phyloP scores from a whole-genome alignment of 768 basidiomycete species.

The Termitomyces sp. region DNA sequence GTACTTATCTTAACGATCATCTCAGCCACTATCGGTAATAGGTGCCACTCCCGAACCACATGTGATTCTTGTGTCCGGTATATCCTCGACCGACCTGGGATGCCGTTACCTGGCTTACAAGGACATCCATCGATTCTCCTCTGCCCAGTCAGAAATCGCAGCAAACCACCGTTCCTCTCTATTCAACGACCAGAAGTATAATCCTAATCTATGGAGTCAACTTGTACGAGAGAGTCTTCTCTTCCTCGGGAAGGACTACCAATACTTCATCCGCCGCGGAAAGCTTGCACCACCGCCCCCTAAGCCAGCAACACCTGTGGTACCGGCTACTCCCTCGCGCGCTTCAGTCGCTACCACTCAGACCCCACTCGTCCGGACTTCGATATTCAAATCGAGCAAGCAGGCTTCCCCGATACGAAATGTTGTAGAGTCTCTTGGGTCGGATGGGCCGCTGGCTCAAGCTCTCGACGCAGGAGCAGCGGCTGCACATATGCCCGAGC shows the following conservation, averaged over 20 bases:
- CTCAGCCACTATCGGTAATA: conserved; percentile 46
- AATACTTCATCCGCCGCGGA: conserved; percentile 59
- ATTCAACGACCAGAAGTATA: conserved; percentile 68
- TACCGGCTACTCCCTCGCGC: conserved; percentile 9
- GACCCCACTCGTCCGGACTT: conserved; percentile 35
- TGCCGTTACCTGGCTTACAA: conserved; percentile 66
- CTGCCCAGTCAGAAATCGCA: conserved; percentile 36
- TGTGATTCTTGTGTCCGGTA: conserved; percentile 59
- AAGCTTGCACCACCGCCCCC: conserved; percentile 26
- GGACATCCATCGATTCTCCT: conserved; percentile 53
- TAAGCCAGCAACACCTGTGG: conserved; percentile 11
- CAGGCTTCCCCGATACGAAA: conserved; percentile 46
- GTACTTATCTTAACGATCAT: neutral
- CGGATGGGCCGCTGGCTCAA: conserved; percentile 54
- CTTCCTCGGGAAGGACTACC: conserved; percentile 66
- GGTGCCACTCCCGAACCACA: conserved; percentile 46
- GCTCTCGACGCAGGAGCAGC: conserved; percentile 46
- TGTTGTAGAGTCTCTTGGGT: conserved; percentile 54
- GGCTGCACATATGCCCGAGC: conserved; percentile 33
- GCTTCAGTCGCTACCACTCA: conserved; percentile 35
- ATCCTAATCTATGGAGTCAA: conserved; percentile 59
- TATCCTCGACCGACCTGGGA: conserved; percentile 46
- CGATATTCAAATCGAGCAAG: conserved; percentile 41
- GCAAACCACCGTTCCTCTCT: conserved; percentile 47
- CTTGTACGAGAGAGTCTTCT: conserved; percentile 58